Percentiles rank a stretch among this genome's conserved stretches.
Evolutionary conservation across 1,284 basidiomycete species (phyloP).

Genomic region (Sporisorium sorghi): DNA sequence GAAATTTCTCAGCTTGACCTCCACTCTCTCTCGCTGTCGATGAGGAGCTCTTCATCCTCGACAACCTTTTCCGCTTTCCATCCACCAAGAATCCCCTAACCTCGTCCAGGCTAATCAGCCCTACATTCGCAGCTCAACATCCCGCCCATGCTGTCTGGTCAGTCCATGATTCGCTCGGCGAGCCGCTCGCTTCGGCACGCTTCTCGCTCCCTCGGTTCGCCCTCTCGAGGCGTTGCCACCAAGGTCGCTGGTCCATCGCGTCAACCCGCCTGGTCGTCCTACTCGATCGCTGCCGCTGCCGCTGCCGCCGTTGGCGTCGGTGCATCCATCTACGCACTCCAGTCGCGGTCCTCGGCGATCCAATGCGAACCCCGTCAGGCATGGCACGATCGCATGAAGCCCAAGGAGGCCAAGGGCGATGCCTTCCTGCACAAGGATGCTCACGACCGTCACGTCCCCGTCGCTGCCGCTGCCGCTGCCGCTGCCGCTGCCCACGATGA

Average conservation of each 20-base stretch:
- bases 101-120: background rate
- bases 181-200: conserved; percentile 29
- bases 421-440: conserved; percentile 40
- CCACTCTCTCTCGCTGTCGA: too few species aligned
- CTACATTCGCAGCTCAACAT: background rate
- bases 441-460: conserved; percentile 24
- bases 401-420: conserved; percentile 38
- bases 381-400: conserved; percentile 43
- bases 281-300: conserved; percentile 18
- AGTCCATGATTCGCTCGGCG: conserved; percentile 19
- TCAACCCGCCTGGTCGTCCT: conserved; percentile 21
- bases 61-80: background rate
- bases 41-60: background rate
- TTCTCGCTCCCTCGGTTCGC: conserved; percentile 17
- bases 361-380: conserved; percentile 32
- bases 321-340: conserved; percentile 28
- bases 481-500: conserved; percentile 20
- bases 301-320: conserved; percentile 14
- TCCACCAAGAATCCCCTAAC: background rate
- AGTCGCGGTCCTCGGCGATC: conserved; percentile 22
- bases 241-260: conserved; percentile 27
- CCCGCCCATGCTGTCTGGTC: conserved; percentile 21
- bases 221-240: conserved; percentile 36
- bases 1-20: background rate
- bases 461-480: conserved; percentile 7